Evolutionary conservation across 805 yeast genomes (phyloP).

Genomic region (Priceomyces medius): DNA sequence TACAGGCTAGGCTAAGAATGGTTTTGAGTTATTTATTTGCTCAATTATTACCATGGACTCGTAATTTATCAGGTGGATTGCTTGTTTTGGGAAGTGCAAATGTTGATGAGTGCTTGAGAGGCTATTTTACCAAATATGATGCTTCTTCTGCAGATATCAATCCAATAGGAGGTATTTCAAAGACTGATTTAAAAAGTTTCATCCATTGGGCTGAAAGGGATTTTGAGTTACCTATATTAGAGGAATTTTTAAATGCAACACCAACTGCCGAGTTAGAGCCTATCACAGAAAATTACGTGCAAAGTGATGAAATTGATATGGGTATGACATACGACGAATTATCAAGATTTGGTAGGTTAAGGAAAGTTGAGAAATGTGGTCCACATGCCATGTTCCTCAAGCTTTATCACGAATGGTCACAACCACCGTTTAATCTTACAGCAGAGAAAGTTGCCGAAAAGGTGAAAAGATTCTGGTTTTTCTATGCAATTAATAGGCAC

Average conservation of each 20-base stretch:
- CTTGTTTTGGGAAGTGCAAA: constrained; percentile 94
- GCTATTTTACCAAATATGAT: constrained; percentile 94
- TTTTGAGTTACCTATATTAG: constrained; percentile 74
- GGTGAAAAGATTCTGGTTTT: constrained; percentile 89
- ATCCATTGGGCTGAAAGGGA: constrained; percentile 72
- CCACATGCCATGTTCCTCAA: constrained; percentile 94
- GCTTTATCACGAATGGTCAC: constrained; percentile 89
- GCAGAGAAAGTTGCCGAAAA: constrained; percentile 88
- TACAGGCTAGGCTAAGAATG: constrained; percentile 96
- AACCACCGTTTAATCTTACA: constrained; percentile 56
- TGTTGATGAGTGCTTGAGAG: constrained; percentile 94
- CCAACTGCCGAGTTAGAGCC: constrained; percentile 99
- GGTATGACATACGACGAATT: constrained; percentile 97
- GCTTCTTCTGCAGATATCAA: constrained; percentile 96
- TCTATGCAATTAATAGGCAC: constrained; percentile 92
- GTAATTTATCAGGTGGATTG: constrained; percentile 74
- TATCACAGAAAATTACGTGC: constrained; percentile 86
- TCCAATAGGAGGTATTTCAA: constrained; percentile 98
- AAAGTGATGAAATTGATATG: constrained; percentile 96
- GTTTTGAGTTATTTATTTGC: constrained; percentile 92
- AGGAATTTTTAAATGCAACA: constrained; percentile 80
- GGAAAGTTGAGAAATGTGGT: constrained; percentile 93
- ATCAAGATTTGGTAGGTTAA: constrained; percentile 82
- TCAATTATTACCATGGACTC: constrained; percentile 91
- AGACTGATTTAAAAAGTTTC: constrained; percentile 84